Base-by-base conservation (phyloP, 1,139 yeast species). In the Geotrichum aggregatum region DNA sequence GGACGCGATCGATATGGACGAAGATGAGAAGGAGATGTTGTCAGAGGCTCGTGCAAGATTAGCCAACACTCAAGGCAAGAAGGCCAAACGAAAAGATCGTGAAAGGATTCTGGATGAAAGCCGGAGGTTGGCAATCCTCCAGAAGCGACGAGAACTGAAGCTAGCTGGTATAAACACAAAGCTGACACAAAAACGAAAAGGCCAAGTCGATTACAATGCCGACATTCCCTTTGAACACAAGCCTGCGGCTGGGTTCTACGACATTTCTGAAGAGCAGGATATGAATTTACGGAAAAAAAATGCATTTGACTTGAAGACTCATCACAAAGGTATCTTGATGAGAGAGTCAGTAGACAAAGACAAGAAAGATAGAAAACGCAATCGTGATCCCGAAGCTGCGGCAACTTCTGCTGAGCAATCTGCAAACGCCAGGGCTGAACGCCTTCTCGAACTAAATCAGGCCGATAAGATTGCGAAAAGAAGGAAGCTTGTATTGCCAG, bases 11-110 rank as follows among this genome's bases (percentile, higher is more conserved):
- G 88, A 83, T 43, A 72, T 88, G 75, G 91, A 83, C 56, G 97
- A 89, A 52, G 96, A 88, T 56, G 96, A 92, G 62, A 72, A 79
- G 56, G 98, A 92, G 66, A 89, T 92, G 97, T 70, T 92, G 10
- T 82, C 91, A 8, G 98, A 92, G 65, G 98, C 98, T 0, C 78
- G 86, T 52, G 96, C 97, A 1, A 77, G 98, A 61, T 71, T 92
- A 59, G 88, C 96, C 8, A 91, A 88, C 62, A 91, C 97, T 0
- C 92, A 86, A 66, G 98, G 98, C 56, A 89, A 91, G 62, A 92
- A 92, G 69, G 98, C 98, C 0, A 87, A 89, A 57, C 71, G 98
- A 56, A 87, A 91, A 65, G 88, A 86, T 2, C 75, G 98, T 53
- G 98, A 92, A 63, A 74, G 94, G 52, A 78, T 88, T 79, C 65